Base-by-base conservation (phyloP, 2,329 filamentous ascomycete species). In the Penicillium sp. region DNA sequence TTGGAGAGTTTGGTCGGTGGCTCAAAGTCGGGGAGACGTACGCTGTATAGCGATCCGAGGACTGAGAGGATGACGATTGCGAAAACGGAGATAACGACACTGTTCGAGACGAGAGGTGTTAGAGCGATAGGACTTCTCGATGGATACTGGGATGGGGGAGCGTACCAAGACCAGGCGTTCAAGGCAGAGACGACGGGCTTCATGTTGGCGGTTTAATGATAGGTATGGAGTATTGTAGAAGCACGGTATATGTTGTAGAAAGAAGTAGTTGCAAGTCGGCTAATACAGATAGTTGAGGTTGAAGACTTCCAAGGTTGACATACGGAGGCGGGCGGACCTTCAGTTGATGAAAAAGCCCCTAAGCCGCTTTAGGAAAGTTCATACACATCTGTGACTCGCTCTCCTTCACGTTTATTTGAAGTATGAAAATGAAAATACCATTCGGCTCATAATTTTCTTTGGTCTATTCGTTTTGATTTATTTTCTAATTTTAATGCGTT, bases 111-210 rank as follows among this genome's bases (percentile, higher is more conserved):
- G 11, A 22, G 16, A 52, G 28, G 19, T 42, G 49, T 68, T 55
- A 66, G 60, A 37, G 25, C 37, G 14, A 41, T 10, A 44, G 42
- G 33, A 17, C 31, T 16, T 38, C 26, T 22, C 7, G 44, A 51
- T 51, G 37, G 19, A 19, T 22, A 31, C 2, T 30, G 40, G 44
- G 42, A 33, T 45, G 75, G 41, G 36, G 53, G 45, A 56, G 75
- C 85, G 71, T 81, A 97, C 92, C 92, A 96, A 80, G 87, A 90
- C 91, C 92, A 97, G 70, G 92, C 93, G 79, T 96, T 92, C 79
- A 92, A 84, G 64, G 91, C 88, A 72, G 90, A 89, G 67, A 97
- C 90, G 72, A 97, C 81, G 66, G 93, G 92, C 87, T 97, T 97
- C 92, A 97, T 97, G 71, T 69, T 84, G 80, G 75, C 65, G 65